Evolutionary conservation across 2,329 filamentous ascomycete species (phyloP).

Genomic region (Esteya vermicola): DNA sequence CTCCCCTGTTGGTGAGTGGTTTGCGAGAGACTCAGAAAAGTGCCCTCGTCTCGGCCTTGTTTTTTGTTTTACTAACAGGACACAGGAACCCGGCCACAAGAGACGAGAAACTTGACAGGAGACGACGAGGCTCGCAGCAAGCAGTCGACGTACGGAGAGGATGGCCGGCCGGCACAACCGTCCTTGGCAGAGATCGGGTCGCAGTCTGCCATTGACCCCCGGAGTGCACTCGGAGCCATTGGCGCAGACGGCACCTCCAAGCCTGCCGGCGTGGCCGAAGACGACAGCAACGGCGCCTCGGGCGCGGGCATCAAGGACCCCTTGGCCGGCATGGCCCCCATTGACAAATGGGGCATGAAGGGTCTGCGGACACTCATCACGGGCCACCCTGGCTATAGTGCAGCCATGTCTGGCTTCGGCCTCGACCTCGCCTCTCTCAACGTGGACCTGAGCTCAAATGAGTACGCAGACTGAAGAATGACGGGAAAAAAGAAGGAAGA

Average conservation of each 20-base stretch:
- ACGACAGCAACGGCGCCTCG: slow-evolving; percentile 25
- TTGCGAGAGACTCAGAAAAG: too few relatives aligned
- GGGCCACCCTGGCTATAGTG: slow-evolving; percentile 48
- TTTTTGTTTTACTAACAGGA: not conserved
- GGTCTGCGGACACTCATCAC: slow-evolving; percentile 49
- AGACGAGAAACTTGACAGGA: slow-evolving; percentile 23
- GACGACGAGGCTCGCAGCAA: slow-evolving; percentile 33
- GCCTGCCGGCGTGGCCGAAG: slow-evolving; percentile 11
- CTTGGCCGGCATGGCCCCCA: slow-evolving; percentile 44
- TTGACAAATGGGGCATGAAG: slow-evolving; percentile 52
- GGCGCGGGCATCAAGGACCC: slow-evolving; percentile 37
- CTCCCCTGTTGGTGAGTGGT: slow-evolving; percentile 28
- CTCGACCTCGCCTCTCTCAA: slow-evolving; percentile 43
- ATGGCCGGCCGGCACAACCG: slow-evolving; percentile 8
- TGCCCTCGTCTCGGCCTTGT: too few relatives aligned
- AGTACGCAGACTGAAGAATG: too few relatives aligned
- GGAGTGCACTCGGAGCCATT: slow-evolving; percentile 30
- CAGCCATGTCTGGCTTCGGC: slow-evolving; percentile 43
- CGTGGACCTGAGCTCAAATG: slow-evolving; percentile 40
- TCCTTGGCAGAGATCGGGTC: not conserved
- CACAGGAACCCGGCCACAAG: slow-evolving; percentile 26
- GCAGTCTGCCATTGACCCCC: slow-evolving; percentile 18
- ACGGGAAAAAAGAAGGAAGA: too few relatives aligned
- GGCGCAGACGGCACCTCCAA: slow-evolving; percentile 26
- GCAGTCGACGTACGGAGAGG: slow-evolving; percentile 28